phyloP scores from a whole-genome alignment of 169 alveolate species.

The Eimeria falciformis region DNA sequence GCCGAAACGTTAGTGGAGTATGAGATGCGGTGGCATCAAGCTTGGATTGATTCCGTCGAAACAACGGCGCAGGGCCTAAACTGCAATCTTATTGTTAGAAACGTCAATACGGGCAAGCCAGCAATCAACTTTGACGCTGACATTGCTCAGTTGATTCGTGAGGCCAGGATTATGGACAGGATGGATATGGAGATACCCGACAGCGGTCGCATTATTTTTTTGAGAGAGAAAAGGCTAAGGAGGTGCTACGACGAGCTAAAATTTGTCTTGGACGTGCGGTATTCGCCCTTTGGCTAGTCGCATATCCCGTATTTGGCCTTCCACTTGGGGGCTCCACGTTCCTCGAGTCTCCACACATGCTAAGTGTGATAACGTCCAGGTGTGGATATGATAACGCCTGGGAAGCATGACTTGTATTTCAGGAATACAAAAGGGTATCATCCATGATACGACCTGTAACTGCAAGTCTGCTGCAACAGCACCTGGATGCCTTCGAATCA shows the following conservation, averaged over 20 bases:
- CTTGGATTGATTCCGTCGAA: conserved; percentile 94
- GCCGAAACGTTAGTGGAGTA: conserved; percentile 90
- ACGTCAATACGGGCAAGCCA: conserved; percentile 91
- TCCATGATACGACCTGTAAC: conserved; percentile 92
- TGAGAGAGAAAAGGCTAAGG: conserved; percentile 95
- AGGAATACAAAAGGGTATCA: conserved; percentile 95
- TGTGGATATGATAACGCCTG: too few species aligned
- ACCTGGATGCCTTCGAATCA: conserved; percentile 91
- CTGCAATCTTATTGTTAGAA: conserved; percentile 93
- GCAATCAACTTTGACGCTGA: conserved; percentile 94
- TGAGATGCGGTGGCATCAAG: conserved; percentile 91
- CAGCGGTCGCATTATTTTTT: conserved; percentile 94
- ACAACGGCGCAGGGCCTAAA: conserved; percentile 93
- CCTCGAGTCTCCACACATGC: too few species aligned
- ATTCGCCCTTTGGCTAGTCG: background rate
- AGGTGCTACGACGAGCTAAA: conserved; percentile 93
- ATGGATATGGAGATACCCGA: conserved; percentile 95
- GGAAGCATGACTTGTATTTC: conserved; percentile 82
- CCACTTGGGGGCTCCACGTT: too few species aligned
- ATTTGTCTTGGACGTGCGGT: conserved; percentile 79
- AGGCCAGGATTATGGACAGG: conserved; percentile 95
- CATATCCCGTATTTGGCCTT: background rate
- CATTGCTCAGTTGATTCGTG: conserved; percentile 94
- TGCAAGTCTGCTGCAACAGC: conserved; percentile 91
- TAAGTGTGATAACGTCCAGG: too few species aligned